Conservation (phyloP, 192 early-diverging fungal species). For the Backusella australiensis region DNA sequence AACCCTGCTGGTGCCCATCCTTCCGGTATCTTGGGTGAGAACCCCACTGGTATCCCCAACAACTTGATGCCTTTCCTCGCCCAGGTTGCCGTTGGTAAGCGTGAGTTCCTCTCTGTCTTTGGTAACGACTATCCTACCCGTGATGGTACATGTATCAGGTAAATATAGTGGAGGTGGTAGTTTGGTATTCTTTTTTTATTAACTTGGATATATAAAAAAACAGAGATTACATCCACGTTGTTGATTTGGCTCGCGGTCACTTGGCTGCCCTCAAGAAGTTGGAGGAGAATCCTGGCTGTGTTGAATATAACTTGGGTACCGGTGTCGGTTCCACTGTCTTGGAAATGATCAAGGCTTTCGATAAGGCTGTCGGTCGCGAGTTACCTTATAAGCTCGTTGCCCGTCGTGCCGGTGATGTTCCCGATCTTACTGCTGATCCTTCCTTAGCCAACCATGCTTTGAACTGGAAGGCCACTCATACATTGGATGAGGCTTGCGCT, state of each 20-base stretch:
- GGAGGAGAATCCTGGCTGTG: slow-evolving; percentile 50
- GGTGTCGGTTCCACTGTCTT: slow-evolving; percentile 88
- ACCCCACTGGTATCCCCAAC: slow-evolving; percentile 81
- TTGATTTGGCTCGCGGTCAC: slow-evolving; percentile 88
- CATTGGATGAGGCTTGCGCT: slow-evolving; percentile 63
- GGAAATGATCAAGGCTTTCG: slow-evolving; percentile 86
- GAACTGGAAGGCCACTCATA: slow-evolving; percentile 59
- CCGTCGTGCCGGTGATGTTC: slow-evolving; percentile 84
- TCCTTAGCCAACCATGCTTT: slow-evolving; percentile 56
- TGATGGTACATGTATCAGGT: slow-evolving; percentile 85
- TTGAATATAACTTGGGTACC: slow-evolving; percentile 87
- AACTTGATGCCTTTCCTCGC: slow-evolving; percentile 94
- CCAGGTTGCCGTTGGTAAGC: slow-evolving; percentile 87
- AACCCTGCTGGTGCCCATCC: slow-evolving; percentile 96
- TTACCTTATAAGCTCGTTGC: slow-evolving; percentile 68
- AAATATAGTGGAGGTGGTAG: background rate
- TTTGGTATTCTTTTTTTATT: background rate
- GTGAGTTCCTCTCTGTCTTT: slow-evolving; percentile 82
- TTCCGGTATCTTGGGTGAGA: slow-evolving; percentile 91
- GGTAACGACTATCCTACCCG: slow-evolving; percentile 91
- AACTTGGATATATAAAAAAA: background rate
- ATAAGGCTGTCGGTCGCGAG: slow-evolving; percentile 74
- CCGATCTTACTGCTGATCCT: slow-evolving; percentile 79
- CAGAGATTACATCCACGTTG: slow-evolving; percentile 96
- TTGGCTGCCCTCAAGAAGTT: slow-evolving; percentile 83